phyloP scores from a whole-genome alignment of 805 yeast species.

The Diddensiella caesifluorescens region DNA sequence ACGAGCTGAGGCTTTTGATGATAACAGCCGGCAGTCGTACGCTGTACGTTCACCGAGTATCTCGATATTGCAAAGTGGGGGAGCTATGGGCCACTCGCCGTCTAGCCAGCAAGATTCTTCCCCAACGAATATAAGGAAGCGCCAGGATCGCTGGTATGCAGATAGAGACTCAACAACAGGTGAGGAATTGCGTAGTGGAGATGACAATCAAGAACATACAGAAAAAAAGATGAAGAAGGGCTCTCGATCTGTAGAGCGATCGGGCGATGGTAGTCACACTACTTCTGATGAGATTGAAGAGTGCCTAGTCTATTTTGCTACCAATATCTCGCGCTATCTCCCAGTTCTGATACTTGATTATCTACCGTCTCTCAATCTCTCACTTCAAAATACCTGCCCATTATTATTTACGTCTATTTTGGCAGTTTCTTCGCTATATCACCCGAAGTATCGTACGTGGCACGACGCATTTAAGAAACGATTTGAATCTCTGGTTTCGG shows the following conservation, averaged over 20 bases:
- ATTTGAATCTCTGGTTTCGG: conserved; percentile 9
- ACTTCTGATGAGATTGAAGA: conserved; percentile 7
- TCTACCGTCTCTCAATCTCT: conserved; percentile 14
- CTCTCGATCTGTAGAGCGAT: not conserved
- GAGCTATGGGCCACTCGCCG: too few species aligned
- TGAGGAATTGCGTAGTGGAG: not conserved
- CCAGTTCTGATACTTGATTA: conserved; percentile 21
- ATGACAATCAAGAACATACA: not conserved
- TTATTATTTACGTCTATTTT: conserved; percentile 18
- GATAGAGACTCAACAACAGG: conserved; percentile 1
- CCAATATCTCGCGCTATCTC: conserved; percentile 18
- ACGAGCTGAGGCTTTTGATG: not conserved
- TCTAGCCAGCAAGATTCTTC: not conserved
- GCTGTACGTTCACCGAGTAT: not conserved
- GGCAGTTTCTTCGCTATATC: conserved; percentile 19
- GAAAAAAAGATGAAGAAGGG: conserved; percentile 1
- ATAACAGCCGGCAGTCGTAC: not conserved
- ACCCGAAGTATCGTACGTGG: conserved; percentile 12
- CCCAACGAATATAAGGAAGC: not conserved
- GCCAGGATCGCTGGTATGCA: conserved; percentile 3
- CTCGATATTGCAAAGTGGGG: not conserved
- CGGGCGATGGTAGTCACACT: not conserved
- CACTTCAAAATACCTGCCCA: conserved; percentile 14
- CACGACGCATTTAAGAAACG: conserved; percentile 16
- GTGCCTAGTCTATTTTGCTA: conserved; percentile 17